Evolutionary conservation across 768 basidiomycete species (phyloP), one percentile per base, ranked within the genome.

Genomic region (Gyrodon lividus): DNA sequence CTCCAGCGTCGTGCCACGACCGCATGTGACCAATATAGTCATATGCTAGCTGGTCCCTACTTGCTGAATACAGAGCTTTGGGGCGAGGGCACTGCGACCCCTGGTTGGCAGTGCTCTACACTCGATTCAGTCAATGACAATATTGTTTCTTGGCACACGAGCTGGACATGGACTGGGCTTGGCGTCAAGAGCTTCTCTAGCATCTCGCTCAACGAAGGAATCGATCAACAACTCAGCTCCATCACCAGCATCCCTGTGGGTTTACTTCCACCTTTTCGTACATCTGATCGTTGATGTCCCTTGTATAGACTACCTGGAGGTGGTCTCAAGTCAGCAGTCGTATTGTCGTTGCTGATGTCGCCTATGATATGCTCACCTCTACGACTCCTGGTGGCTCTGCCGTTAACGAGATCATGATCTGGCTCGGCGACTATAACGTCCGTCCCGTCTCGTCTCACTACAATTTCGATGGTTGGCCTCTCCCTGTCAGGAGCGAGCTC

Each of bases 351-450:
- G 76, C 79, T 0, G 74, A 86, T 50, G 74, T 84, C 23, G 81
- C 84, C 6, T 87, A 76, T 52, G 85, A 87, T 55, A 52, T 86
- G 1, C 86, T 87, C 72, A 86, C 84, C 0, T 78, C 84, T 2
- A 59, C 59, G 52, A 69, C 70, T 5, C 35, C 80, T 31, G 77
- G 77, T 1, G 84, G 83, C 28, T 64, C 73, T 31, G 73, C 74
- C 46, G 52, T 58, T 28, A 59, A 70, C 55, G 77, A 78, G 54
- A 73, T 84, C 57, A 87, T 87, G 84, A 66, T 87, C 54, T 86
- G 84, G 85, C 75, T 85, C 13, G 82, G 73, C 1, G 80, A 77
- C 59, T 74, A 65, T 70, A 78, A 79, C 55, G 77, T 83, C 4
- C 75, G 75, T 3, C 85, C 85, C 1, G 83, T 86, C 54, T 81